phyloP scores from a whole-genome alignment of 306 rosid species.

The Quercus aquifolioides region DNA sequence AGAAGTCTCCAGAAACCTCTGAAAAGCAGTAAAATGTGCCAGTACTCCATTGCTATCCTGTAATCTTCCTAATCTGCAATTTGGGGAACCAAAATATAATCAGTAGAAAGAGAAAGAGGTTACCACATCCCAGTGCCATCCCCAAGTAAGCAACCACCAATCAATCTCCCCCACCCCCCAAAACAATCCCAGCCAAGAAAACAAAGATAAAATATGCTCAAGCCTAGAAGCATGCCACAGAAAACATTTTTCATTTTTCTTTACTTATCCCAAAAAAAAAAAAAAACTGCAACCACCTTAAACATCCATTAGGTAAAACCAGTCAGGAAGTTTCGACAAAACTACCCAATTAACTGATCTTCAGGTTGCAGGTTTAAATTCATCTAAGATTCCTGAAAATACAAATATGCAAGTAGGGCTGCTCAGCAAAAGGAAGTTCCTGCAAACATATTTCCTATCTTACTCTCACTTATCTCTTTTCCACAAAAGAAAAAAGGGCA shows the following conservation, averaged over 20 bases:
- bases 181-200: neutral
- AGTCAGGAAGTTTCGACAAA: neutral
- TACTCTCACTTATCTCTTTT: too few relatives aligned
- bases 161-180: too few relatives aligned
- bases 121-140: neutral
- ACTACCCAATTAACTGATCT: neutral
- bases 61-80: conserved; percentile 86
- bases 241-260: neutral
- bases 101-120: neutral
- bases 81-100: neutral
- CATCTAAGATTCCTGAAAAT: neutral
- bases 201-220: neutral
- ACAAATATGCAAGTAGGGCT: too few relatives aligned
- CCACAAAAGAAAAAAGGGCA: too few relatives aligned
- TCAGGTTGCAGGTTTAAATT: neutral
- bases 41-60: conserved; percentile 92
- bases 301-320: neutral
- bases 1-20: conserved; percentile 70
- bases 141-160: neutral
- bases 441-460: too few relatives aligned
- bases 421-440: too few relatives aligned
- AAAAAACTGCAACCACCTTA: neutral
- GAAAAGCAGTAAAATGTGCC: conserved; percentile 72
- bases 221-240: neutral
- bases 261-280: too few relatives aligned